Base-by-base conservation (phyloP, 768 basidiomycete species). In the Lentinula lateritia region DNA sequence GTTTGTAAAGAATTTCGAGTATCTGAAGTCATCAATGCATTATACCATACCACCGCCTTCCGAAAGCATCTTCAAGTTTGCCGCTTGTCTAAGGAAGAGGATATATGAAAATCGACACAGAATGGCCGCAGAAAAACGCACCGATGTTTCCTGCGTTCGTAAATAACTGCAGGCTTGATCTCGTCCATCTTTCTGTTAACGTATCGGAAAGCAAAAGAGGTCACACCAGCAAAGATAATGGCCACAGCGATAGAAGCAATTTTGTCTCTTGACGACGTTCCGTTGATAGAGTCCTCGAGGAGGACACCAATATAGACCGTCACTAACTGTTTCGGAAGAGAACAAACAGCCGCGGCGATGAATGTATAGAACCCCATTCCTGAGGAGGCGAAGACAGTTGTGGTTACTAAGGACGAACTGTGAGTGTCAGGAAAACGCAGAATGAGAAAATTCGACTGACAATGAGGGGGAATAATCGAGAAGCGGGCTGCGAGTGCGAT, bases 281-380 rank as follows among this genome's bases (percentile, higher is more conserved):
- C 52, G 42, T 50, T 58, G 45, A 32, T 18, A 13, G 39, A 36
- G 6, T 61, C 53, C 2, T 35, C 52, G 0, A 71, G 28, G 5
- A 68, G 60, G 54, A 70, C 74, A n/a, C 79, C 79, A 46, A 79
- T 69, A 63, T 80, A 81, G 12, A 81, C 80, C 16, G 75, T 71
- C 34, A 74, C 71, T 35, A 82, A 71, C 71, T 81, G 78, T 63
- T 80, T 80, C 6, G 80, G 80, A 13, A 78, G 62, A 39, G 74
- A 73, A 16, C 76, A 62, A 39, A 80, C 63, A 8, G 79, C 71
- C 5, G 79, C 78, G 7, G 76, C 43, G 32, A 69, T 60, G 70
- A 80, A 81, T 39, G 72, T 65, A 65, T 68, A 74, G 50, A 78
- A 73, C 36, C 50, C 61, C 71, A 80, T 74, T 3, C 80, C 80